Evolutionary conservation across 139 green algal species (phyloP).

Genomic region (Coccomyxa sp.): DNA sequence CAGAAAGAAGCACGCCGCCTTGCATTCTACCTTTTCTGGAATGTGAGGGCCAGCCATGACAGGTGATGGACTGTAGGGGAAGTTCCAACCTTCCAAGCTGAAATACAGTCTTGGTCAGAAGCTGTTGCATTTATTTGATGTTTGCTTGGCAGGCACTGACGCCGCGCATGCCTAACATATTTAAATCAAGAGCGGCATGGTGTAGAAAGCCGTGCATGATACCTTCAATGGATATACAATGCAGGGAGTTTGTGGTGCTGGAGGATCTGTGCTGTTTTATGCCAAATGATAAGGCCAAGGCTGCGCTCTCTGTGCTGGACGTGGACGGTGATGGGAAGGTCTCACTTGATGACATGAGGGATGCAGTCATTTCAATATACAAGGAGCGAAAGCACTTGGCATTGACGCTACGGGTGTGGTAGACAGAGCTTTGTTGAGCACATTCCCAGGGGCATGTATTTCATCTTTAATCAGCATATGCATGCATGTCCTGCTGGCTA

Average conservation of each 20-base stretch:
- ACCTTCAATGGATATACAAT: no score
- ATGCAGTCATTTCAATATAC: conserved; percentile 33
- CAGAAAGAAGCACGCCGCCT: conserved; percentile 60
- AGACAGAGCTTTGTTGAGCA: neutral
- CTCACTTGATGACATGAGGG: conserved; percentile 25
- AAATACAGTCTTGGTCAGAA: neutral
- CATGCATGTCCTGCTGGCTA: no score
- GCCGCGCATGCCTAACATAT: neutral
- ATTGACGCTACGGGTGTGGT: conserved; percentile 18
- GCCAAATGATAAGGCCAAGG: conserved; percentile 28
- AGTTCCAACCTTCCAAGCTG: neutral
- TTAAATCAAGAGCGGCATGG: no score
- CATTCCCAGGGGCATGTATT: neutral
- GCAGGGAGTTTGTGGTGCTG: conserved; percentile 35
- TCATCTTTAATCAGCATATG: no score
- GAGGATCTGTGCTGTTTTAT: conserved; percentile 58
- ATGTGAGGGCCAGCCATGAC: conserved; percentile 16
- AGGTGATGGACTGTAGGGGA: neutral
- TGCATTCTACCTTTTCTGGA: conserved; percentile 45
- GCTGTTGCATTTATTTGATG: neutral
- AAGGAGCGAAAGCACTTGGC: conserved; percentile 35
- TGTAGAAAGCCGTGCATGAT: no score
- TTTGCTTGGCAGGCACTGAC: neutral
- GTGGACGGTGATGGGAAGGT: conserved; percentile 32
- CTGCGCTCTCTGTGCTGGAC: conserved; percentile 52